phyloP scores from a whole-genome alignment of 495 filamentous ascomycete species.

The Penicillium goetzii region DNA sequence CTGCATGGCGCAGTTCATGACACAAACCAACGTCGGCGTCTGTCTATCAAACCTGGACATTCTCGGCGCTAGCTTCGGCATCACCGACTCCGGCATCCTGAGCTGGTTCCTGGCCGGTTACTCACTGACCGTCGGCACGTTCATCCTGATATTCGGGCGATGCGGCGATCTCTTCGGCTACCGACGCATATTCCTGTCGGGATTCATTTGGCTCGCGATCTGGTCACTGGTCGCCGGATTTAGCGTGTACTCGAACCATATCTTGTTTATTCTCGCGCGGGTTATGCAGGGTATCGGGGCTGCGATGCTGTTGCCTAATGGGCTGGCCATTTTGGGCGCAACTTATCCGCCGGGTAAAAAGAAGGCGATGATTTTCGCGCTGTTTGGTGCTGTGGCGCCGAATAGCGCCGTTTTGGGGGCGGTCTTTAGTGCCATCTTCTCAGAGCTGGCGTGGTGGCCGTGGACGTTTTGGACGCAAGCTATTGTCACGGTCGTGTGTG shows the following conservation, averaged over 20 bases:
- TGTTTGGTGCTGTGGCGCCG: slow-evolving; percentile 67
- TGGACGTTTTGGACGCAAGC: slow-evolving; percentile 66
- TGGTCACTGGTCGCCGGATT: slow-evolving; percentile 62
- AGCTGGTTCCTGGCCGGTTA: slow-evolving; percentile 63
- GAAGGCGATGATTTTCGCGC: slow-evolving; percentile 66
- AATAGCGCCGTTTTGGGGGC: slow-evolving; percentile 55
- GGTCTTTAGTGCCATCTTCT: slow-evolving; percentile 54
- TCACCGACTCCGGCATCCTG: slow-evolving; percentile 42
- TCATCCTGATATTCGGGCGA: slow-evolving; percentile 65
- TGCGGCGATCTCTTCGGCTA: slow-evolving; percentile 63
- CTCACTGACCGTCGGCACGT: slow-evolving; percentile 63
- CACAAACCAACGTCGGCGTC: slow-evolving; percentile 35
- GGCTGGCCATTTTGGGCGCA: slow-evolving; percentile 60
- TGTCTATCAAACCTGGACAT: slow-evolving; percentile 44
- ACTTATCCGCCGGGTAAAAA: slow-evolving; percentile 56
- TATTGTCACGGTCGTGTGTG: slow-evolving; percentile 47
- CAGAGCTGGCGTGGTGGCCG: slow-evolving; percentile 62
- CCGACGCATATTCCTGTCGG: slow-evolving; percentile 58
- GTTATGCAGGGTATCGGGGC: slow-evolving; percentile 65
- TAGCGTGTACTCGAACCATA: slow-evolving; percentile 49
- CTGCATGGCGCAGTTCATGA: slow-evolving; percentile 44
- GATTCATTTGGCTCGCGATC: slow-evolving; percentile 59
- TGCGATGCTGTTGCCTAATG: slow-evolving; percentile 65
- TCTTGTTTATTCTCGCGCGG: slow-evolving; percentile 62
- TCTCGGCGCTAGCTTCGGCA: slow-evolving; percentile 51